Percentiles rank a stretch among this genome's conserved stretches.
Conservation (phyloP, 1,284 basidiomycete species). For the Ganoderma leucocontextum region DNA sequence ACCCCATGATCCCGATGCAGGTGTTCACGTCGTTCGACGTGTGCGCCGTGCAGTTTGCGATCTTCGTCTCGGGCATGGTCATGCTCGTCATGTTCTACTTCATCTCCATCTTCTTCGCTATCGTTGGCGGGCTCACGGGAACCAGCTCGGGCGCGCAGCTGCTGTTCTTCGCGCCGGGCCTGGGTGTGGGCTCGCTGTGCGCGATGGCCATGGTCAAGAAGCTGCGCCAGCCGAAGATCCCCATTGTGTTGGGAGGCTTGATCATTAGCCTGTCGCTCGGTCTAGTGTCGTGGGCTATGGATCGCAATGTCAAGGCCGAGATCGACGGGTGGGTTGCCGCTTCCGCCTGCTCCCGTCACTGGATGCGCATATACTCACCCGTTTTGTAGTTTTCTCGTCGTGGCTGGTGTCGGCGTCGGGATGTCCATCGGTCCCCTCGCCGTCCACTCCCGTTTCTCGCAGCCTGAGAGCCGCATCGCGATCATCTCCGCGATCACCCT, state of each 20-base stretch:
- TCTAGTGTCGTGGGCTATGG: conserved; percentile 51
- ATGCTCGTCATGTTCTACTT: conserved; percentile 64
- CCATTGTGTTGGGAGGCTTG: conserved; percentile 48
- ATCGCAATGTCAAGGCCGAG: conserved; percentile 43
- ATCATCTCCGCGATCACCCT: conserved; percentile 51
- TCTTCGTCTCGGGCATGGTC: conserved; percentile 54
- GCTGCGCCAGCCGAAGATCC: conserved; percentile 47
- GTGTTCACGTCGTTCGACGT: conserved; percentile 49
- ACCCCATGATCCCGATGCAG: conserved; percentile 53
- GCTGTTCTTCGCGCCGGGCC: conserved; percentile 57
- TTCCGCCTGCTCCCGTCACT: not conserved
- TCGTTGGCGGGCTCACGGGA: conserved; percentile 50
- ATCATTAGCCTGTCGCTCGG: conserved; percentile 51
- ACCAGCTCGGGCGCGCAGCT: conserved; percentile 53
- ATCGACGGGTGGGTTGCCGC: conserved; percentile 47
- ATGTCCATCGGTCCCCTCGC: conserved; percentile 48
- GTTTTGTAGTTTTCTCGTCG: conserved; percentile 50
- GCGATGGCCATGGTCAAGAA: conserved; percentile 42
- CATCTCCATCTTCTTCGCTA: conserved; percentile 57
- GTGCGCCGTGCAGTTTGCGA: conserved; percentile 47
- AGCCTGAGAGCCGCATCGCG: conserved; percentile 48
- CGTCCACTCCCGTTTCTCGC: conserved; percentile 56
- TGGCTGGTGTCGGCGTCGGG: conserved; percentile 56
- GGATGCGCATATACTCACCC: not conserved
- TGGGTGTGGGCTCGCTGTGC: conserved; percentile 45